These are phyloP conservation scores for Fusarium sp. DNA, from an alignment of 2,329 filamentous ascomycete genomes.

Conservation along the genomic window DNA sequence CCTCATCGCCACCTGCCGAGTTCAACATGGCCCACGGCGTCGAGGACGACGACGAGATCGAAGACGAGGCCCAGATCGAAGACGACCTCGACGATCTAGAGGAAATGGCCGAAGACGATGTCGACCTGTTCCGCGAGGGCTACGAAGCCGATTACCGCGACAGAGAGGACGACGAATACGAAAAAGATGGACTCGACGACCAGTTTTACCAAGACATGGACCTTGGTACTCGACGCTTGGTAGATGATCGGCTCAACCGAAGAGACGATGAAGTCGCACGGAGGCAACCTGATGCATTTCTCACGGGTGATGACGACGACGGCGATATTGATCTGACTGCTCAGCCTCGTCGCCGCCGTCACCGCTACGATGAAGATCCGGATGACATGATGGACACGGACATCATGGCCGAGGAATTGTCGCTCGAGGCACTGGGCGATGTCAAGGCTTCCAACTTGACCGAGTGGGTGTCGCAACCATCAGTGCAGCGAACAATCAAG, in stretches of 20 bases:
- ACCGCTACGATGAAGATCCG: conserved; percentile 92
- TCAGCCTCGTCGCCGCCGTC: conserved; percentile 84
- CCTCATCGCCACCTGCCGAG: conserved; percentile 69
- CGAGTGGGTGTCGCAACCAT: conserved; percentile 91
- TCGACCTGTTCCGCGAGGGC: conserved; percentile 79
- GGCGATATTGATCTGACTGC: conserved; percentile 84
- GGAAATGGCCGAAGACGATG: conserved; percentile 81
- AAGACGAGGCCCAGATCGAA: conserved; percentile 76
- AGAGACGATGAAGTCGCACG: conserved; percentile 76
- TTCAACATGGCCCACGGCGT: conserved; percentile 72
- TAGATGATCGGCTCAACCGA: conserved; percentile 77
- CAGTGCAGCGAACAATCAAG: conserved; percentile 91
- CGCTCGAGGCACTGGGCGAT: conserved; percentile 88
- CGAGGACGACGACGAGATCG: conserved; percentile 76
- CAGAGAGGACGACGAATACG: conserved; percentile 74
- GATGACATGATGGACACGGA: conserved; percentile 93
- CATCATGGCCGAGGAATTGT: conserved; percentile 95
- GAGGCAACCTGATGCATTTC: conserved; percentile 75
- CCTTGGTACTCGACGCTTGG: conserved; percentile 69
- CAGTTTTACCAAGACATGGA: conserved; percentile 70
- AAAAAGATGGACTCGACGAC: conserved; percentile 77
- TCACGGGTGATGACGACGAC: conserved; percentile 85
- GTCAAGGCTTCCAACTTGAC: conserved; percentile 93
- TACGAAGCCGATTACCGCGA: conserved; percentile 76
- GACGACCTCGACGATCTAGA: conserved; percentile 81